Conservation (phyloP, 2,329 filamentous ascomycete species). For the Aspergillus ruber region DNA sequence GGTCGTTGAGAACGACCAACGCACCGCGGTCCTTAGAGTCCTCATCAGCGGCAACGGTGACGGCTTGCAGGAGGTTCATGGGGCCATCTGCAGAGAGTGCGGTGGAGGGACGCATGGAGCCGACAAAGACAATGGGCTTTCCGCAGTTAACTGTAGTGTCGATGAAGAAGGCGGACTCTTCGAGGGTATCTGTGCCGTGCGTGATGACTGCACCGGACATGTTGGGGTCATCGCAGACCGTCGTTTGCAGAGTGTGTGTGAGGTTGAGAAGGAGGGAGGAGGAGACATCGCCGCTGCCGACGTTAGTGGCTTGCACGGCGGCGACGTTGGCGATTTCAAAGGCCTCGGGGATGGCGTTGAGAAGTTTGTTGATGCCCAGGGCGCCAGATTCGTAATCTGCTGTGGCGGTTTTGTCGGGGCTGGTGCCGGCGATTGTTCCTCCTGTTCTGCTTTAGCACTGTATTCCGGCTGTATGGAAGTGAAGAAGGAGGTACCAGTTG, state of each 20-base stretch:
- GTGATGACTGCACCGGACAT: slow-evolving; percentile 41
- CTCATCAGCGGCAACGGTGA: slow-evolving; percentile 48
- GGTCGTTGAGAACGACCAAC: slow-evolving; percentile 58
- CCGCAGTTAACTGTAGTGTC: slow-evolving; percentile 51
- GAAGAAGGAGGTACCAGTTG: slow-evolving; percentile 11
- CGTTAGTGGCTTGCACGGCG: slow-evolving; percentile 21
- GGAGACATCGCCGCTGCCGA: slow-evolving; percentile 20
- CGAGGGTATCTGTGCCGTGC: slow-evolving; percentile 60
- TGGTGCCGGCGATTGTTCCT: slow-evolving; percentile 21
- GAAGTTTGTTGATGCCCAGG: slow-evolving; percentile 16
- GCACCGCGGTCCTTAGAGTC: slow-evolving; percentile 47
- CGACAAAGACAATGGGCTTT: slow-evolving; percentile 56
- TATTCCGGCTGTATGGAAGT: too few relatives aligned
- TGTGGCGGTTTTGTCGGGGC: slow-evolving; percentile 18
- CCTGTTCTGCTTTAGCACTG: slow-evolving; percentile 5
- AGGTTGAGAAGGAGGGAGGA: slow-evolving; percentile 18
- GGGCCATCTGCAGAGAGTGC: slow-evolving; percentile 59
- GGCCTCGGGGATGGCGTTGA: slow-evolving; percentile 20
- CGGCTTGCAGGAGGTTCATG: slow-evolving; percentile 56
- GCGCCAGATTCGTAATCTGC: slow-evolving; percentile 20
- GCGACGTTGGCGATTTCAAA: slow-evolving; percentile 21
- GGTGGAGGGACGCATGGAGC: slow-evolving; percentile 58
- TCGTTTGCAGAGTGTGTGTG: slow-evolving; percentile 13
- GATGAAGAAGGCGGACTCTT: slow-evolving; percentile 59
- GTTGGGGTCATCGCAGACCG: slow-evolving; percentile 16